Evolutionary conservation across 2,329 filamentous ascomycete genomes (phyloP).

Genomic region (Zalaria obscura): DNA sequence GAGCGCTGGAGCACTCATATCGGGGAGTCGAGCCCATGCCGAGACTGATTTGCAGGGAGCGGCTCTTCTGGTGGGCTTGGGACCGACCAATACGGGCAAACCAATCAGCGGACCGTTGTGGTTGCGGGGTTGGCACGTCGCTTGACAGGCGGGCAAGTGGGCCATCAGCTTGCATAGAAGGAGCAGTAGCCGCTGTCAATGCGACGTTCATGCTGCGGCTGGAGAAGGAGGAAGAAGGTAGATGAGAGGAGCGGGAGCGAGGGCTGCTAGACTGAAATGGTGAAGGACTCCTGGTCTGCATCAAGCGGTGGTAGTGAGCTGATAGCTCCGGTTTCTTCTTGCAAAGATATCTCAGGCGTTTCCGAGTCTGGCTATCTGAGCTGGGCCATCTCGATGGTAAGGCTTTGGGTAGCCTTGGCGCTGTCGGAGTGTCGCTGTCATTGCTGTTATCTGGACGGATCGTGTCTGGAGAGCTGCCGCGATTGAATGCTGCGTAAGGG

Average conservation of each 20-base stretch:
- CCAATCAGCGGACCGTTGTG: conserved; percentile 22
- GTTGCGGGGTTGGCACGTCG: conserved; percentile 18
- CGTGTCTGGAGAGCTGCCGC: conserved; percentile 28
- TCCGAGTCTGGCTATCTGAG: conserved; percentile 43
- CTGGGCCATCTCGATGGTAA: conserved; percentile 37
- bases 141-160: conserved; percentile 31
- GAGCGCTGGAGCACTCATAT: conserved; percentile 8
- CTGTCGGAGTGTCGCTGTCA: conserved; percentile 31
- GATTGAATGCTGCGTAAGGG: conserved; percentile 9
- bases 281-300: conserved; percentile 46
- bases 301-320: conserved; percentile 49
- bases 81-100: conserved; percentile 26
- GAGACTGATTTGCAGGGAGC: conserved; percentile 33
- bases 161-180: conserved; percentile 36
- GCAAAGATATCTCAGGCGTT: conserved; percentile 44
- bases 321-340: conserved; percentile 47
- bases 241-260: conserved; percentile 2
- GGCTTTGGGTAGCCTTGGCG: conserved; percentile 9
- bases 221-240: conserved; percentile 24
- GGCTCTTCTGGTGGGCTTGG: conserved; percentile 37
- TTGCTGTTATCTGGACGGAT: conserved; percentile 28
- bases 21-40: conserved; percentile 19
- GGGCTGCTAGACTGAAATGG: conserved; percentile 31
- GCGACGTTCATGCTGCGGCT: conserved; percentile 37
- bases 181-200: conserved; percentile 34